Conservation (phyloP, 441 rosid species). For the Populus hybrid region DNA sequence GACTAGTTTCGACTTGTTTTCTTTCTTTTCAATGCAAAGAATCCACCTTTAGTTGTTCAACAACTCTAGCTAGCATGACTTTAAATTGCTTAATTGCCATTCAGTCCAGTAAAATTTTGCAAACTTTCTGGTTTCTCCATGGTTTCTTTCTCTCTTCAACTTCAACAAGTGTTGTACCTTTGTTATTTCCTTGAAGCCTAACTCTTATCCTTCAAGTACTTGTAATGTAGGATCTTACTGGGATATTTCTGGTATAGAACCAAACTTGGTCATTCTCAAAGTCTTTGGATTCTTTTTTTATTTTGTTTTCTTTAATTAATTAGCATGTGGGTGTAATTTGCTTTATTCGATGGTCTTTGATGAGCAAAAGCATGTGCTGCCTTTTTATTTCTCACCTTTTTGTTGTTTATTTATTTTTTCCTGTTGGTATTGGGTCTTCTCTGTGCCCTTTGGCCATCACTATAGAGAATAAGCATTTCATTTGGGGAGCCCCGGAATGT, state of each 20-base stretch:
- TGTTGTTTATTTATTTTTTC: background rate
- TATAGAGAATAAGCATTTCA: conserved; percentile 6
- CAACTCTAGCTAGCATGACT: conserved; percentile 5
- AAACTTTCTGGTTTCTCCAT: background rate
- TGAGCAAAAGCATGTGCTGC: conserved; percentile 11
- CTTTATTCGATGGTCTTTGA: background rate
- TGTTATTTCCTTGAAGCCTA: background rate
- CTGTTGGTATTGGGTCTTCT: background rate
- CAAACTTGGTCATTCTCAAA: background rate
- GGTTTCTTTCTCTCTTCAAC: background rate
- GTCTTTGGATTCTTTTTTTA: conserved; percentile 4
- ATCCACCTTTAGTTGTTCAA: conserved; percentile 14
- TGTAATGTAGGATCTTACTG: conserved; percentile 4
- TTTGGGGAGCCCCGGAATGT: conserved; percentile 25
- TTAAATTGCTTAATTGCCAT: background rate
- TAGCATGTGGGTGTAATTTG: background rate
- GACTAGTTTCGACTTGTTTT: background rate
- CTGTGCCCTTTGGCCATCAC: conserved; percentile 16
- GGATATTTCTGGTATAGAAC: background rate
- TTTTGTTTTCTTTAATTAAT: background rate
- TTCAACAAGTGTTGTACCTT: background rate
- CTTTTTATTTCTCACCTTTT: background rate
- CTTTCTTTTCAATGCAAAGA: conserved; percentile 7
- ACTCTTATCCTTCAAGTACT: background rate
- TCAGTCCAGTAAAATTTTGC: background rate